Conservation (phyloP, 805 yeast genomes). For the Candida boidinii region DNA sequence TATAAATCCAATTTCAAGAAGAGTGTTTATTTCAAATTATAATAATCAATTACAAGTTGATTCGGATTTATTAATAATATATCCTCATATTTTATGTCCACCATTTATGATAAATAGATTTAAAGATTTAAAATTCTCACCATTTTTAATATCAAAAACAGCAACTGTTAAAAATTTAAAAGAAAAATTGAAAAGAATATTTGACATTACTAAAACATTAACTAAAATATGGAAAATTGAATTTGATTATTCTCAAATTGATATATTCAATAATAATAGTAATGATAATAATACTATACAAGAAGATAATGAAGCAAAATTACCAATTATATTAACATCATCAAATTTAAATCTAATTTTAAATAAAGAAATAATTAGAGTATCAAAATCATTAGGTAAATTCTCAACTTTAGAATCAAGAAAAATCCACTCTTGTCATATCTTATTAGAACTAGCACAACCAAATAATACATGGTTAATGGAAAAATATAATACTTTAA, state of each 20-base stretch:
- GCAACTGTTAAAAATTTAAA: conserved; percentile 20
- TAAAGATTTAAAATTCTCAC: conserved; percentile 25
- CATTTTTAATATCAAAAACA: conserved; percentile 28
- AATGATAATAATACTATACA: too few species aligned
- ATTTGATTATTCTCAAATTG: conserved; percentile 3
- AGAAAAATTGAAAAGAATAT: conserved; percentile 11
- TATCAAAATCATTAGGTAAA: conserved; percentile 14
- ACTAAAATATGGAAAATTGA: conserved; percentile 20
- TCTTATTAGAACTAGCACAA: conserved; percentile 19
- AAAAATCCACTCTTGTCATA: conserved; percentile 12
- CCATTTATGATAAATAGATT: conserved; percentile 17
- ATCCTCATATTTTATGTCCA: conserved; percentile 20
- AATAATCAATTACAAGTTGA: conserved; percentile 18
- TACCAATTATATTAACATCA: conserved; percentile 14
- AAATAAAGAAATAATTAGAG: conserved; percentile 11
- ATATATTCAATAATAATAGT: too few species aligned
- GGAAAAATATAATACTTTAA: conserved; percentile 13
- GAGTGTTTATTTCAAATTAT: conserved; percentile 15
- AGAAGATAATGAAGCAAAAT: neutral
- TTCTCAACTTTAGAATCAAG: conserved; percentile 8
- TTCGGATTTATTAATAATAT: conserved; percentile 15
- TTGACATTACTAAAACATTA: conserved; percentile 10
- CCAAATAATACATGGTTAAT: conserved; percentile 16
- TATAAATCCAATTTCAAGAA: conserved; percentile 29
- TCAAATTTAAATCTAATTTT: conserved; percentile 9